Evolutionary conservation across 257 asterid genomes (phyloP), one percentile per base, ranked within the genome.

Genomic region (Echium plantagineum): DNA sequence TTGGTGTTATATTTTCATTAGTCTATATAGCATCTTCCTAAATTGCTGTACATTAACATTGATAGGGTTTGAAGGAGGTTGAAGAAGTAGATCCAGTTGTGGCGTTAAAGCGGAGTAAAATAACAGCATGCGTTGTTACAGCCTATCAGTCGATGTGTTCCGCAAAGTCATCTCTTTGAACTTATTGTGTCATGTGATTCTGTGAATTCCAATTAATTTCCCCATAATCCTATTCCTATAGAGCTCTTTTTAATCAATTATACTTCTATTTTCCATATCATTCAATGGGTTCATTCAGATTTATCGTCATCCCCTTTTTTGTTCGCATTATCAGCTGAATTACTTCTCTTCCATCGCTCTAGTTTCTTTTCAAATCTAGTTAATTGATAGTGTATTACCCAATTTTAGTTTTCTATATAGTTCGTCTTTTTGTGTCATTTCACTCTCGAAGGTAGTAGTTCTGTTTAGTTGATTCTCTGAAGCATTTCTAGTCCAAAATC

Each of bases 131-230:
- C 86, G 76, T 94, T 80, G 94, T 89, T 81, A 52, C 71, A 74
- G 94, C 67, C 76, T 87, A 18, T 90, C 94, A 19, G 71, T 87
- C 71, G 93, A 86, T 32, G 95, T 86, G 47, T 81, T 76, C 64
- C 81, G 80, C 24, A 82, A 81, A 91, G 93, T 83, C 64, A 75
- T 85, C 86, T 80, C 91, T 47, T 74, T 88, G 85, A 85, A 91
- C 74, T 78, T 91, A 80, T 85, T 82, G 69, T 88, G 96, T 80
- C 95, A 81, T 10, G 98, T 91, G 69, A 87, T 91, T 72, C 98
- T 91, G 69, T 91, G 88, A 80, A 76, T 54, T 54, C 58, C 35
- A 24, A 65, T 49, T 70, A 21, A 18, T 67, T 70, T 63, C 49
- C 52, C 24, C 4, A 31, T 56, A 10, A 1, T 52, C 56, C 24